Evolutionary conservation across 345 rosid genomes (phyloP), one percentile per base, ranked within the genome.

Genomic region (Murraya koenigii): DNA sequence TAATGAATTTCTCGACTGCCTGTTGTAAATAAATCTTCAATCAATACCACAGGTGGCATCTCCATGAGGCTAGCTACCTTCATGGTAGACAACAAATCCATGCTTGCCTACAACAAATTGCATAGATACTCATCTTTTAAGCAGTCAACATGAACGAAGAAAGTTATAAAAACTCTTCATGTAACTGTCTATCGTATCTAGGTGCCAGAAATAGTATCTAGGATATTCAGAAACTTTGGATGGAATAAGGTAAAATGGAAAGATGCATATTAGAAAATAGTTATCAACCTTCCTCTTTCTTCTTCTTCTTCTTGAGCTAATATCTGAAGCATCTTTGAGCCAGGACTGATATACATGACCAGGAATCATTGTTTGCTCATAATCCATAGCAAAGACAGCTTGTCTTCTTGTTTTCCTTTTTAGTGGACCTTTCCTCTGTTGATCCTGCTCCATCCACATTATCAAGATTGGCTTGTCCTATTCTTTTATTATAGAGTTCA

Each of bases 291-390:
- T 97, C 94, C 89, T 92, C 81, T 85, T 90, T 79, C 84, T 89
- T 84, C 84, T 84, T 78, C 88, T 85, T 78, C 86, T 83, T 82
- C 85, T 85, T 17, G 88, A 82, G 68, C 86, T 74, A 84, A 89
- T 80, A 81, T 87, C 85, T 71, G 91, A 88, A 80, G 97, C 25
- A 82, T 89, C 80, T 70, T 90, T 91, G 59, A 92, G 90, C 98
- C 97, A 92, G 77, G 92, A 82, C 79, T 89, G 96, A 85, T 92
- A 93, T 10, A 79, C 69, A 72, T 80, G 85, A 69, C 90, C 91
- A 62, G 97, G 83, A 72, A 93, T 85, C 23, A 90, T 82, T 71
- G 88, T 92, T 77, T 89, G 94, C 47, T 94, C 97, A 79, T 54
- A 77, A 84, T 95, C 99, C 90, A 92, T 86, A 44, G 39, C 36